phyloP scores from a whole-genome alignment of 768 basidiomycete species.

The Pleurotus citrinopileatus region DNA sequence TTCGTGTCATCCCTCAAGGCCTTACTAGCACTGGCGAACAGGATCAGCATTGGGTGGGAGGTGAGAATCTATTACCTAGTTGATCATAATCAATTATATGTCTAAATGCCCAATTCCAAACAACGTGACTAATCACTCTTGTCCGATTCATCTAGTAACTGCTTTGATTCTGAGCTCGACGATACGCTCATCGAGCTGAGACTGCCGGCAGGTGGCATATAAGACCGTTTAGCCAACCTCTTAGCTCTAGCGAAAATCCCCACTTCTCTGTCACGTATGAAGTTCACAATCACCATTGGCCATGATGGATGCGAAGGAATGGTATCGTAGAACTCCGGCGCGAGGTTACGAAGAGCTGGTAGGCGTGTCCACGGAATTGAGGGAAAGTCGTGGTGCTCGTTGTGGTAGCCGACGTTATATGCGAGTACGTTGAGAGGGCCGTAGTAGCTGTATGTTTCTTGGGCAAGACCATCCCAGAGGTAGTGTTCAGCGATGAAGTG shows the following conservation, averaged over 20 bases:
- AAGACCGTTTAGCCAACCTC: constrained; percentile 45
- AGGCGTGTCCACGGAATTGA: constrained; percentile 94
- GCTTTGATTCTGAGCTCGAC: neutral
- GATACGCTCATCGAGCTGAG: neutral
- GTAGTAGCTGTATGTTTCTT: constrained; percentile 98
- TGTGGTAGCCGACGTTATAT: constrained; percentile 99
- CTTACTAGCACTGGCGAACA: no score
- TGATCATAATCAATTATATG: no score
- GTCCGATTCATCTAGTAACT: neutral
- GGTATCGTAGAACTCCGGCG: constrained; percentile 89
- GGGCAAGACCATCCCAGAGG: constrained; percentile 86
- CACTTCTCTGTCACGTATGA: constrained; percentile 86
- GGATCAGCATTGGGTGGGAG: neutral
- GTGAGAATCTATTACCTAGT: constrained; percentile 3
- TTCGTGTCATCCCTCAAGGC: neutral
- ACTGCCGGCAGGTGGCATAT: neutral
- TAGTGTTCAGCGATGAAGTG: constrained; percentile 99
- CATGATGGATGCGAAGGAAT: constrained; percentile 88
- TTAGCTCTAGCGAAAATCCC: constrained; percentile 90
- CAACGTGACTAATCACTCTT: constrained; percentile 8
- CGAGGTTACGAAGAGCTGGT: constrained; percentile 75
- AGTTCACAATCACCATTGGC: constrained; percentile 93
- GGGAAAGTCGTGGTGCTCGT: constrained; percentile 99
- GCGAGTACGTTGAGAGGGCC: constrained; percentile 86
- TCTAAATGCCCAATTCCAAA: neutral